Percentiles rank a stretch among this genome's conserved stretches.
These are phyloP conservation scores for Trichoderma sp. DNA, from an alignment of 2,329 filamentous ascomycete genomes.

Conservation along the genomic window DNA sequence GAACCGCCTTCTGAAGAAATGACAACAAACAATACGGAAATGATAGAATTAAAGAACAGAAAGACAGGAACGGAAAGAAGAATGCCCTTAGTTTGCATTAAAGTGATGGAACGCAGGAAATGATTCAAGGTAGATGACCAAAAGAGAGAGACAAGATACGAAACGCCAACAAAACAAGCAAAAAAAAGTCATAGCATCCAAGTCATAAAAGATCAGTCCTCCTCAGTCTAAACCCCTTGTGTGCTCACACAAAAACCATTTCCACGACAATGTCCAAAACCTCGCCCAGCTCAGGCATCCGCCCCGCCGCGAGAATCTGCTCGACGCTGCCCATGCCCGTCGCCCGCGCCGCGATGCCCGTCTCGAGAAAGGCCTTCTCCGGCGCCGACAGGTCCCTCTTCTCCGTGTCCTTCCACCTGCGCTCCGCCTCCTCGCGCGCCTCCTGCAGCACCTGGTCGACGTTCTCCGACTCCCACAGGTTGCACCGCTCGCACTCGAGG, in stretches of 20 bases:
- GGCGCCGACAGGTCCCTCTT: constrained; percentile 57
- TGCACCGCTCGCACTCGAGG: constrained; percentile 77
- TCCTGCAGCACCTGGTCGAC: constrained; percentile 67
- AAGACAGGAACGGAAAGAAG: neutral
- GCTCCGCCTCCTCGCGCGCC: constrained; percentile 72
- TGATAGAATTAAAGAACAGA: neutral
- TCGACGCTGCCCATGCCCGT: constrained; percentile 38
- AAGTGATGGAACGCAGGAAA: too few species aligned
- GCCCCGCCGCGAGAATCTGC: constrained; percentile 39
- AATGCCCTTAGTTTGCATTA: neutral
- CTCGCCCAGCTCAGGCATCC: constrained; percentile 46
- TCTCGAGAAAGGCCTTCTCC: constrained; percentile 61
- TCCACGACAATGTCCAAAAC: constrained; percentile 52
- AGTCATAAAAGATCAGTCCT: neutral
- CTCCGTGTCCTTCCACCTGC: constrained; percentile 69
- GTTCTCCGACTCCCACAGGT: constrained; percentile 77
- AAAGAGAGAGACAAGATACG: too few species aligned
- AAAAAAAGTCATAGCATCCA: neutral
- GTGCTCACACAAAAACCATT: constrained; percentile 44
- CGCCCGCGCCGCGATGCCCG: constrained; percentile 46
- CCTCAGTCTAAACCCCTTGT: neutral
- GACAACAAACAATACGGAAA: neutral
- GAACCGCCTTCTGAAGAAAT: too few species aligned
- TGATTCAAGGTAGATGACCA: too few species aligned
- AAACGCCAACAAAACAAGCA: neutral